These are phyloP conservation scores for Clitoria ternatea DNA, from an alignment of 306 rosid genomes.

Conservation along the genomic window DNA sequence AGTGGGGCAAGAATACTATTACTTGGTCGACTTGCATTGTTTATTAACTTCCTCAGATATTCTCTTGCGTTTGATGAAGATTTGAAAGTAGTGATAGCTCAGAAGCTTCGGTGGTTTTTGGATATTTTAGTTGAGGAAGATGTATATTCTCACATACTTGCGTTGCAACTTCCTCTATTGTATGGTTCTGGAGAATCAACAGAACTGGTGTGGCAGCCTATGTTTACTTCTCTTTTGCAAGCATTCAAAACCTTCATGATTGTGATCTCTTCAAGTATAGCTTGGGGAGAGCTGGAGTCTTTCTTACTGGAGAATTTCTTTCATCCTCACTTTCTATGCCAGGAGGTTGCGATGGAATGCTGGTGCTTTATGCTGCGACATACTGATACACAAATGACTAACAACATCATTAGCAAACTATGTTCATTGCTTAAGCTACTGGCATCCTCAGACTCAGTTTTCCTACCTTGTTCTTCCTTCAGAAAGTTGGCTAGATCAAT, in stretches of 20 bases:
- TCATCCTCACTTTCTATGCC: constrained; percentile 92
- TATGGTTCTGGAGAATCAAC: constrained; percentile 50
- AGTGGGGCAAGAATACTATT: constrained; percentile 37
- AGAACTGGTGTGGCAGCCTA: constrained; percentile 59
- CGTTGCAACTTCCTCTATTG: constrained; percentile 55
- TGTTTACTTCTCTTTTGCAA: constrained; percentile 57
- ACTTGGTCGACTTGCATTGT: constrained; percentile 53
- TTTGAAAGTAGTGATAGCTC: constrained; percentile 43
- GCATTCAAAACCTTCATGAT: constrained; percentile 73
- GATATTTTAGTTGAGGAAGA: constrained; percentile 61
- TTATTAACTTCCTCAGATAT: constrained; percentile 54
- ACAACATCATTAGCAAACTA: constrained; percentile 42
- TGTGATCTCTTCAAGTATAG: constrained; percentile 61
- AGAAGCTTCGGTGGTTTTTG: constrained; percentile 66
- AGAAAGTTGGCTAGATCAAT: constrained; percentile 78
- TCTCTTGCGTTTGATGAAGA: constrained; percentile 51
- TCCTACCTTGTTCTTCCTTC: constrained; percentile 51
- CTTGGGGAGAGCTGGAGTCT: constrained; percentile 63
- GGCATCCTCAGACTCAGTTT: constrained; percentile 61
- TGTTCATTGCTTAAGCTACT: constrained; percentile 62
- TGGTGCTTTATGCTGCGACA: constrained; percentile 79
- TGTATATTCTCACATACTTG: constrained; percentile 65
- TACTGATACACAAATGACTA: constrained; percentile 58
- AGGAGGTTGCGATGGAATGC: constrained; percentile 87
- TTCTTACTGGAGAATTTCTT: constrained; percentile 73